Evolutionary conservation across 306 rosid species (phyloP), one percentile per base, ranked within the genome.

Genomic region (Canavalia ensiformis): DNA sequence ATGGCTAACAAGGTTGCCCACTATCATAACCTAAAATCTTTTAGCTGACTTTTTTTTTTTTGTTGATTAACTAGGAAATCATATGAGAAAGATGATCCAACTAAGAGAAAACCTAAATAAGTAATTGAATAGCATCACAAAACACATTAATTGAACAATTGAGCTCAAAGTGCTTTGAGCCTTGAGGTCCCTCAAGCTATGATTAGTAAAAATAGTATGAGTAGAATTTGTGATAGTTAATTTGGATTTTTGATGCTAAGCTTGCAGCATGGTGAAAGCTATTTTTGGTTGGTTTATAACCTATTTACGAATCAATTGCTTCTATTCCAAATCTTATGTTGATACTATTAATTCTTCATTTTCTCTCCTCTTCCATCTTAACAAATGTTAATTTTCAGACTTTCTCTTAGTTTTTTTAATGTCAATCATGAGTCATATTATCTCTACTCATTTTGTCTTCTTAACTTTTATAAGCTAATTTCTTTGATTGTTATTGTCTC

Each of bases 241-340:
- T 92, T 84, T 71, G 98, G 98, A 6, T 80, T 91, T 83, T 83
- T 92, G 49, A 71, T 87, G 74, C 93, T 91, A 18, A 74, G 60
- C 72, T 83, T 95, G 88, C 93, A 92, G 77, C 90, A 87, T 76
- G 98, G 97, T 50, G 98, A 93, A 85, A 91, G 90, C 90, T 95
- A 95, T 76, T 91, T 89, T 82, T 95, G 97, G 99, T 92, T 39
- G 34, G 46, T 60, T 47, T 39, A 25, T 41, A 50, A 4, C 64
- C 51, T 10, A 60, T 70, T 18, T 59, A 3, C 37, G 28, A 55
- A 12, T 57, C 67, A 35, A 39, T 29, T 58, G 50, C 65, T 63
- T 55, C 49, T 51, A 5, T 33, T 45, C 58, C 54, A 10, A 74
- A 30, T 30, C 2, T 13, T 18, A 18, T 44, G 2, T 6, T 41